Evolutionary conservation across 306 rosid genomes (phyloP).

Genomic region (Canavalia ensiformis): DNA sequence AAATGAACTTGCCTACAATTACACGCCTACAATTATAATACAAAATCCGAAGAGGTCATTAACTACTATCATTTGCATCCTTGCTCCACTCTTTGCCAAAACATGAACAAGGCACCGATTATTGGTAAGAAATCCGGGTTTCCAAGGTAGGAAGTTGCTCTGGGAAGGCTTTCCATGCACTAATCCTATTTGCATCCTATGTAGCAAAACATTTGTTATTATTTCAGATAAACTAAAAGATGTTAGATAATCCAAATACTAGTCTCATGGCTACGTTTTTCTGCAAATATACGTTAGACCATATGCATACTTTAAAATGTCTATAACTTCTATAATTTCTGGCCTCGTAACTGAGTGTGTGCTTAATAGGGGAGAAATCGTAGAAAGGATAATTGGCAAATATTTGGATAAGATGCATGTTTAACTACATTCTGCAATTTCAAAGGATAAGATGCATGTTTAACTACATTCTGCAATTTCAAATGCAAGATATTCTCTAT

Average conservation of each 20-base stretch:
- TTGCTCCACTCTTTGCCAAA: too few relatives aligned
- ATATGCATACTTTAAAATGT: neutral
- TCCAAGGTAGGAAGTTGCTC: neutral
- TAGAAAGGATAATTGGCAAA: slow-evolving; percentile 9
- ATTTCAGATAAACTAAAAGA: slow-evolving; percentile 32
- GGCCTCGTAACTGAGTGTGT: neutral
- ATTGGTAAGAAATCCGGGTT: too few relatives aligned
- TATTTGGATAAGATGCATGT: slow-evolving; percentile 1
- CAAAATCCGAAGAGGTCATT: too few relatives aligned
- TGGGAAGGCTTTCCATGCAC: slow-evolving; percentile 12
- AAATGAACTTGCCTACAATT: too few relatives aligned
- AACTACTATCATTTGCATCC: too few relatives aligned
- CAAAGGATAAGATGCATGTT: neutral
- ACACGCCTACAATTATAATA: too few relatives aligned
- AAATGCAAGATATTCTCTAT: slow-evolving; percentile 25
- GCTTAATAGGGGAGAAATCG: neutral
- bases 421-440: neutral
- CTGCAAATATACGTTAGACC: neutral
- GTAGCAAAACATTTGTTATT: slow-evolving; percentile 23
- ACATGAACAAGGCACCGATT: too few relatives aligned
- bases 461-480: neutral
- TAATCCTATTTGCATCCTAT: slow-evolving; percentile 44
- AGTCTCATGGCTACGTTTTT: slow-evolving; percentile 5
- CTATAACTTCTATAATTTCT: neutral
- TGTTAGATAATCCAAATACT: slow-evolving; percentile 31